Evolutionary conservation across 352 stramenopile species (phyloP), one percentile per base, ranked within the genome.

Genomic region (Phytophthora macrochlamydospora): DNA sequence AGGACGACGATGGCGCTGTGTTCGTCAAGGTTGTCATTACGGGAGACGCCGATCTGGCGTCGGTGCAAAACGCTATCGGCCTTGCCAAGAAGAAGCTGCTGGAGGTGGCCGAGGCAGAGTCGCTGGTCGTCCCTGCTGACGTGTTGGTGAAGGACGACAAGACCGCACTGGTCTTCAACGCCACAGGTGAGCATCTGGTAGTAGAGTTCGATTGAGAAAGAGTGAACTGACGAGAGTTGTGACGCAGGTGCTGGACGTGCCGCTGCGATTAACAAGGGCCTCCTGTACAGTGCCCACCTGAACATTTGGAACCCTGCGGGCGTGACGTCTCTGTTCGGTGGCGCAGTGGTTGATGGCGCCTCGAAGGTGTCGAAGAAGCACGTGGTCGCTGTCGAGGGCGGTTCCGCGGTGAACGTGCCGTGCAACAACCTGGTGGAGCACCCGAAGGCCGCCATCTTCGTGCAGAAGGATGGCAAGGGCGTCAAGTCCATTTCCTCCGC

Each of bases 21-120:
- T 94, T 92, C 56, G 78, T 77, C 46, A 93, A 94, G 73, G 76
- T 93, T 8, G 79, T 93, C 31, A 73, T 92, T 54, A 92, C 81
- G 3, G 82, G 81, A 28, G 73, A 67, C 0, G 82, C 83, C 7
- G 69, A 87, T 29, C 59, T 93, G 4, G 65, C 54, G 5, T 82
- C 83, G 7, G 59, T 94, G 28, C 71, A 86, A 65, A 70, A 85
- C 43, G 78, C 78, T 2, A 58, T 93, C 40, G 80, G 68, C 6
- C 67, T 89, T n/a, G 81, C 83, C 30, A 92, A 92, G 73, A 88
- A 88, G 71, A 87, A 91, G 72, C 76, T 94, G 38, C 57, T 83
- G 7, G 79, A 85, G 49, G 68, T 84, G 28, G 71, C 67, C 1
- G 81, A 85, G 45, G 73, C 77, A 4, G 71, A 85, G 51, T 88